Percentiles rank a stretch among this genome's conserved stretches.
phyloP scores from a whole-genome alignment of 768 basidiomycete genomes.

The Strobilomyces dryophilus region DNA sequence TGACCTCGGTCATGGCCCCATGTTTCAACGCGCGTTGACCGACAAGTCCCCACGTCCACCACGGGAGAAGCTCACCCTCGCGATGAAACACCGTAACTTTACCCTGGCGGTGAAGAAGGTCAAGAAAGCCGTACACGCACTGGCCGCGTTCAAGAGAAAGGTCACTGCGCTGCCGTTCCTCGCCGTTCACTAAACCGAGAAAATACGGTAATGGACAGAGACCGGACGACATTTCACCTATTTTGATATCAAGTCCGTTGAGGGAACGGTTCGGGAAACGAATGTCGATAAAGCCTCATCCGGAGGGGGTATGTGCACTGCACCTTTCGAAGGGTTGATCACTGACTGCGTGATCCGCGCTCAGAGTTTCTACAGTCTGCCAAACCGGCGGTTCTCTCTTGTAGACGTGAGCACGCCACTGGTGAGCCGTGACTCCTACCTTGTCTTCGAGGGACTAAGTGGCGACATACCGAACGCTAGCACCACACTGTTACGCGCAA shows the following conservation, averaged over 20 bases:
- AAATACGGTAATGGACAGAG: conserved; percentile 5
- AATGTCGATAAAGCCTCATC: conserved; percentile 21
- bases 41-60: conserved; percentile 1
- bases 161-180: conserved; percentile 4
- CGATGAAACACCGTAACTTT: conserved; percentile 13
- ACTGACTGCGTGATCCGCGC: neutral
- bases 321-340: neutral
- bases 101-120: conserved; percentile 21
- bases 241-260: conserved; percentile 23
- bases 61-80: conserved; percentile 5
- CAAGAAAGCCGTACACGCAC: conserved; percentile 16
- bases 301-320: conserved; percentile 24
- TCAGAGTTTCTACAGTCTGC: conserved; percentile 26
- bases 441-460: neutral
- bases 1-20: conserved; percentile 10
- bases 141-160: conserved; percentile 25
- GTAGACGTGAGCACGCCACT: conserved; percentile 14
- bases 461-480: neutral
- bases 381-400: conserved; percentile 29
- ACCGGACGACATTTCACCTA: conserved; percentile 22
- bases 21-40: conserved; percentile 2
- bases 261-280: conserved; percentile 29
- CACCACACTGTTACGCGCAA: conserved; percentile 9
- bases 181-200: neutral
- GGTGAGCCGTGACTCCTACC: conserved; percentile 9